Evolutionary conservation across 73 alveolate genomes (phyloP).

Genomic region (Breviolum minutum): DNA sequence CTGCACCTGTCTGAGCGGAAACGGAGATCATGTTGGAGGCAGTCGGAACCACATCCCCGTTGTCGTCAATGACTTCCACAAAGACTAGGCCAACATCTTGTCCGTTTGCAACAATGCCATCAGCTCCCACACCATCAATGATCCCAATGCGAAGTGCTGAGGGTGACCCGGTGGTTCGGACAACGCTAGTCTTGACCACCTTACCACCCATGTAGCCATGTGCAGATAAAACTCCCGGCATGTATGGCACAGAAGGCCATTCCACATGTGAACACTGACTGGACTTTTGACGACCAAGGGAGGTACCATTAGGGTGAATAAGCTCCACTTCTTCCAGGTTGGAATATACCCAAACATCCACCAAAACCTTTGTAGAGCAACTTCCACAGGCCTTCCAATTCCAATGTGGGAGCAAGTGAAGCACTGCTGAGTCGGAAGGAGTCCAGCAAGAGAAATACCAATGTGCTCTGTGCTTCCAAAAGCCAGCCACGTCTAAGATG

Average conservation of each 20-base stretch:
- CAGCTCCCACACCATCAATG: constrained; percentile 57
- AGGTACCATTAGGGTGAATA: constrained; percentile 74
- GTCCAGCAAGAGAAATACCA: constrained; percentile 37
- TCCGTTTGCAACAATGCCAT: constrained; percentile 23
- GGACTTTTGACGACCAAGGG: constrained; percentile 20
- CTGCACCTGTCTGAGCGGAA: constrained; percentile 10
- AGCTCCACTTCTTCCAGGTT: constrained; percentile 63
- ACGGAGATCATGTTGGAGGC: constrained; percentile 39
- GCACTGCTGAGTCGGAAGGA: background rate
- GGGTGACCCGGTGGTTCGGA: constrained; percentile 47
- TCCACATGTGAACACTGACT: constrained; percentile 51
- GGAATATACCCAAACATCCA: constrained; percentile 79
- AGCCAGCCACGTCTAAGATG: constrained; percentile 57
- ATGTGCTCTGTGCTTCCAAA: constrained; percentile 46
- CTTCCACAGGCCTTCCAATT: constrained; percentile 17
- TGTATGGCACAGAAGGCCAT: constrained; percentile 28
- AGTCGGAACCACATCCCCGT: constrained; percentile 59
- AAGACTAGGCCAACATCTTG: constrained; percentile 59
- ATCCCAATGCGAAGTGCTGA: constrained; percentile 21
- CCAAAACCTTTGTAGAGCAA: background rate
- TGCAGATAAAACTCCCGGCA: background rate
- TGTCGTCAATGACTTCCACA: constrained; percentile 56
- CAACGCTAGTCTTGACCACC: constrained; percentile 32
- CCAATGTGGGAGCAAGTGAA: constrained; percentile 86
- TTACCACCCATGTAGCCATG: background rate